Evolutionary conservation across 441 rosid species (phyloP).

Genomic region (Isatis lusitanica): DNA sequence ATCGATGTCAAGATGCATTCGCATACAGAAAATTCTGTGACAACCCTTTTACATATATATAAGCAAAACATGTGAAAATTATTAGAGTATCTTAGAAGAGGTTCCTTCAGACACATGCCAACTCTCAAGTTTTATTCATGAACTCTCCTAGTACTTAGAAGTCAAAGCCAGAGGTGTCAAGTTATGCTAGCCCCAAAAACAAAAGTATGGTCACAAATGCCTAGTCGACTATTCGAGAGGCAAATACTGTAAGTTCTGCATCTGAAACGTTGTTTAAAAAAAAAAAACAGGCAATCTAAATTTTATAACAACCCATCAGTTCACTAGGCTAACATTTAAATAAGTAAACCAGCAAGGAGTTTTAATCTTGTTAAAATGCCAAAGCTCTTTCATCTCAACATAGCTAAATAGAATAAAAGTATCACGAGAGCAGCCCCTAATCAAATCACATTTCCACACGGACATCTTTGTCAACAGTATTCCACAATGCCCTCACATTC

Average conservation of each 20-base stretch:
- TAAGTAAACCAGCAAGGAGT: neutral
- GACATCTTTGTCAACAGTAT: neutral
- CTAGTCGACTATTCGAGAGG: neutral
- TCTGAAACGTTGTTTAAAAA: neutral
- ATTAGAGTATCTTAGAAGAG: neutral
- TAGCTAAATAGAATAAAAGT: neutral
- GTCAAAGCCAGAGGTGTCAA: neutral
- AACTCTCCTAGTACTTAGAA: neutral
- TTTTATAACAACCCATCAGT: conserved; percentile 3
- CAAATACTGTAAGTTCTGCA: neutral
- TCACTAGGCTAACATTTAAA: conserved; percentile 4
- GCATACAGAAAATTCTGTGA: neutral
- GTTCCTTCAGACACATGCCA: neutral
- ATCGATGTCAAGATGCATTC: neutral
- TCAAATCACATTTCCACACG: neutral
- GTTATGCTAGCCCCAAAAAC: neutral
- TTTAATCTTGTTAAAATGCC: neutral
- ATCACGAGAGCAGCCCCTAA: neutral
- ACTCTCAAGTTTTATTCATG: neutral
- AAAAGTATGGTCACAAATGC: neutral
- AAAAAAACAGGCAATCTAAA: neutral
- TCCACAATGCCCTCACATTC: neutral
- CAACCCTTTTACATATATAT: neutral
- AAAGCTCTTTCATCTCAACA: neutral
- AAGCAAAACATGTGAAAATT: neutral